Evolutionary conservation across 2,329 filamentous ascomycete species (phyloP), one percentile per base, ranked within the genome.

Genomic region (Aureobasidium leucospermi): DNA sequence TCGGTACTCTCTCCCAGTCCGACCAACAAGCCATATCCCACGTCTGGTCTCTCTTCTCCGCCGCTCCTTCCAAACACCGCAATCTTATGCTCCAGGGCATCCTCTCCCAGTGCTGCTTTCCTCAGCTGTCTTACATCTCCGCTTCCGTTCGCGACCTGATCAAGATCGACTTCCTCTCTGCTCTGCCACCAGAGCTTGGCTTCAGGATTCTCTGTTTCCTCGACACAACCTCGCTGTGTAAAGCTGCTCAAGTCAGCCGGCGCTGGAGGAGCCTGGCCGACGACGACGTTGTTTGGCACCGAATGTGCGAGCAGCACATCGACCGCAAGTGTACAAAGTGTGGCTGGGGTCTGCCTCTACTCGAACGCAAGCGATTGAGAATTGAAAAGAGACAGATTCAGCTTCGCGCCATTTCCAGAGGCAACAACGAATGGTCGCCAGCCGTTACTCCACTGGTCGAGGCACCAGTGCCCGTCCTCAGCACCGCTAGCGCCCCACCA

Each of bases 301-400:
- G 87, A 64, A 96, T 97, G 92, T 99, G 94, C 71, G 91, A 96
- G 73, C 93, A 97, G 70, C 92, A 96, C 72, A 95, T 96, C 66
- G 90, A 95, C 71, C 81, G 90, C 62, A 96, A 96, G 71, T 96
- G 92, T 73, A 92, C 86, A 61, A 96, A 94, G 70, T 99, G 94
- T 70, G 93, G 94, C 28, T 97, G 92, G 90, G 94, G 94, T 2
- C 75, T 99, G 62, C 94, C 94, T 15, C 76, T 96, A 60, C 77
- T 99, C 53, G 94, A 99, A 69, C 84, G 90, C 67, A 96, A 96
- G 75, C 84, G 89, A 67, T 76, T 99, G 63, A 84, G 89, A 65
- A 91, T 90, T 63, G 91, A 93, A 73, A 96, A 90, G 74, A 85
- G 89, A 63, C 88, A 94, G 70, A 92, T 90, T 66, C 87, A 91